Evolutionary conservation across 2,329 filamentous ascomycete genomes (phyloP).

Genomic region (Ascochyta lentis): DNA sequence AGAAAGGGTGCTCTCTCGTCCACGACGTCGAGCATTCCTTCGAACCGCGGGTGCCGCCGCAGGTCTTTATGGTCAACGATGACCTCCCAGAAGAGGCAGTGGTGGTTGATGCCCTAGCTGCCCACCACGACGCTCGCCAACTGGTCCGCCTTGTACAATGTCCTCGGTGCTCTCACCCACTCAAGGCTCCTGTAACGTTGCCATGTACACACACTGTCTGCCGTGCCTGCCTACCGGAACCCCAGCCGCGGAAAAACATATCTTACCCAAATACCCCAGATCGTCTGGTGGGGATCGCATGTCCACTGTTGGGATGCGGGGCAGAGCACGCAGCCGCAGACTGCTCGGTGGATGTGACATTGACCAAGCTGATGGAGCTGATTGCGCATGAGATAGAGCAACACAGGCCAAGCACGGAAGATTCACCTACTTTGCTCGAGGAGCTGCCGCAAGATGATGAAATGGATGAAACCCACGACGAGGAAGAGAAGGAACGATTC

Average conservation of each 20-base stretch:
- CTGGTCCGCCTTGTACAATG: slow-evolving; percentile 81
- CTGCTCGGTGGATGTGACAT: slow-evolving; percentile 76
- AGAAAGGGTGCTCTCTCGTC: slow-evolving; percentile 43
- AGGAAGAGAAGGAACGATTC: slow-evolving; percentile 42
- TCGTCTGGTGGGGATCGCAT: slow-evolving; percentile 74
- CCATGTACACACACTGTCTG: slow-evolving; percentile 85
- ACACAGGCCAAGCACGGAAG: slow-evolving; percentile 41
- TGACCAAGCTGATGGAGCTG: slow-evolving; percentile 71
- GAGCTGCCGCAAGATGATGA: slow-evolving; percentile 49
- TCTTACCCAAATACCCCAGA: slow-evolving; percentile 76
- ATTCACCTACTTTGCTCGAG: slow-evolving; percentile 50
- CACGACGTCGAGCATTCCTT: slow-evolving; percentile 43
- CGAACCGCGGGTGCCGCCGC: slow-evolving; percentile 30
- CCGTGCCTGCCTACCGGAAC: slow-evolving; percentile 72
- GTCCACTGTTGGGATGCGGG: slow-evolving; percentile 71
- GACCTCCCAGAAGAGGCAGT: slow-evolving; percentile 40
- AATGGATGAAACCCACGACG: slow-evolving; percentile 44
- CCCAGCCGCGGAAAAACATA: slow-evolving; percentile 71
- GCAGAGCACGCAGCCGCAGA: slow-evolving; percentile 78
- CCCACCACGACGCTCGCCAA: slow-evolving; percentile 64
- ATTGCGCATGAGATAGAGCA: slow-evolving; percentile 58
- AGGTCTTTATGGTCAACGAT: slow-evolving; percentile 54
- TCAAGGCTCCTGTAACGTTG: slow-evolving; percentile 73
- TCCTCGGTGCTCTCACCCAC: slow-evolving; percentile 71
- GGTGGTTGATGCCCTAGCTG: slow-evolving; percentile 52